Evolutionary conservation across 176 grass and related monocot species (phyloP), one percentile per base, ranked within the genome.

Genomic region (Paspalum vaginatum): DNA sequence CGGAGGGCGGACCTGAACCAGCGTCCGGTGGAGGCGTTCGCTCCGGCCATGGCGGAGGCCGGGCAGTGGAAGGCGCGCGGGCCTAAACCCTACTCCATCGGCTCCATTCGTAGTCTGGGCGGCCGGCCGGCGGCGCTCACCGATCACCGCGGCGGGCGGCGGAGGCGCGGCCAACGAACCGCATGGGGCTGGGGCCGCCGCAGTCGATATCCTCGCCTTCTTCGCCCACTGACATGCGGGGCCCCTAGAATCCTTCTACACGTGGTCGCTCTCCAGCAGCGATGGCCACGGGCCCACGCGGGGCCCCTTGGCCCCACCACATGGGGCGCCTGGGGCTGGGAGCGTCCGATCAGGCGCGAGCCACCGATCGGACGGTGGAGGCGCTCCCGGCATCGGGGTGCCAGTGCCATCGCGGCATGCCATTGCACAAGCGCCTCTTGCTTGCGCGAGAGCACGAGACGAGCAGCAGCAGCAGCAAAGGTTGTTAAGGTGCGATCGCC

Each of bases 391-490:
- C n/a, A n/a, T n/a, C n/a, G n/a, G n/a, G n/a, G n/a, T n/a, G n/a
- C n/a, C n/a, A n/a, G n/a, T n/a, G n/a, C n/a, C 32, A 32, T 72
- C 69, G 48, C 26, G 52, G 69, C 69, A 72, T 72, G 48, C 69
- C 55, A 61, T 22, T 69, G 25, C 42, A 51, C 55, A 53, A 18
- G 63, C 18, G 27, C 32, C 76, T 79, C 54, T n/a, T 53, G 32
- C 68, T 21, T 32, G 32, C 85, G 65, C 76, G 20, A 16, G 25
- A 55, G 58, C 67, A 54, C 67, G 24, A 11, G 57, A 32, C 32
- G 3, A 32, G 32, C 21, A 45, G 58, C 22, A 77, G 74, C 68
- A 72, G 48, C 32, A 51, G 74, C 25, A 20, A 55, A 61, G 78
- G 66, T 44, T 65, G 58, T 32, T 32, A 72, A 57, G 55, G 55